phyloP scores from a whole-genome alignment of 2,329 filamentous ascomycete genomes.

The Cercospora sojina region DNA sequence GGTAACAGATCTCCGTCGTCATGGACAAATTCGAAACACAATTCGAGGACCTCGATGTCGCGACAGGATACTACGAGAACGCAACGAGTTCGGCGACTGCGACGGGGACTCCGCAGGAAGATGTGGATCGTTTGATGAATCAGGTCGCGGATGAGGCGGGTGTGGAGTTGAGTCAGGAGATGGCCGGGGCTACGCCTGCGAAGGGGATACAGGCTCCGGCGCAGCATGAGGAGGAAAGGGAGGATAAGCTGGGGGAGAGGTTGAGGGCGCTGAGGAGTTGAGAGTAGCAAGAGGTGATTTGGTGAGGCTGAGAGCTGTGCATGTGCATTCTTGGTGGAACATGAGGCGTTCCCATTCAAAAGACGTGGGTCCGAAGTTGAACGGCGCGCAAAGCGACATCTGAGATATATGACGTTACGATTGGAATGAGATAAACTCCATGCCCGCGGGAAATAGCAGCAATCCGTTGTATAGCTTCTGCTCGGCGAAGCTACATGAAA shows the following conservation, averaged over 20 bases:
- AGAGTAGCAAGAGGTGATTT: background rate
- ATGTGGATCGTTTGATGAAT: conserved; percentile 80
- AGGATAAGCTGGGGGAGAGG: conserved; percentile 67
- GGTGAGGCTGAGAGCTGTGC: background rate
- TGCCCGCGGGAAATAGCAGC: background rate
- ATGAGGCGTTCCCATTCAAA: background rate
- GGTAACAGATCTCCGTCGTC: conserved; percentile 58
- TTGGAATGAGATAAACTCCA: background rate
- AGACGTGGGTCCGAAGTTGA: background rate
- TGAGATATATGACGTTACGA: conserved; percentile 9
- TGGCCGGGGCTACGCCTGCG: conserved; percentile 59
- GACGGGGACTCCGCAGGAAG: conserved; percentile 73
- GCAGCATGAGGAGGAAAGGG: conserved; percentile 64
- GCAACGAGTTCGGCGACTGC: conserved; percentile 77
- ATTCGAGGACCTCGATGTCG: conserved; percentile 54
- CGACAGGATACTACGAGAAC: conserved; percentile 74
- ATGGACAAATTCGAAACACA: conserved; percentile 66
- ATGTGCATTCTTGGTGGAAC: background rate
- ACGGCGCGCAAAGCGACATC: background rate
- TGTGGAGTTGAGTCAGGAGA: conserved; percentile 75
- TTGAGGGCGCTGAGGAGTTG: conserved; percentile 54
- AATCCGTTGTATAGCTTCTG: background rate
- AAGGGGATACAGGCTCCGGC: conserved; percentile 58
- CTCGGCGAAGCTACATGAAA: background rate
- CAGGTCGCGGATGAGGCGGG: conserved; percentile 87